Base-by-base conservation (phyloP, 345 rosid species). In the Viola odorata region DNA sequence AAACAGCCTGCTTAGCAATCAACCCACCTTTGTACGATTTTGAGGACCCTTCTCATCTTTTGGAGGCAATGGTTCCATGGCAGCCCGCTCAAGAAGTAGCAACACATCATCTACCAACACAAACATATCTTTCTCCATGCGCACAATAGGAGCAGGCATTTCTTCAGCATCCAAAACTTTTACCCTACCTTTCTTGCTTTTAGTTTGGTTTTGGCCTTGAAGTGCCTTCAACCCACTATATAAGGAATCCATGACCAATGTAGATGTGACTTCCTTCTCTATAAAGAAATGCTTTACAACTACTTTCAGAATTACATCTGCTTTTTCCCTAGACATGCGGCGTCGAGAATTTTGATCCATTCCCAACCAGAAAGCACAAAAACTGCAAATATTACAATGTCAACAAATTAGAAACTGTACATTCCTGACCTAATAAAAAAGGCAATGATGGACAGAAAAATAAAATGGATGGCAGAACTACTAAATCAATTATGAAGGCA, bases 181-280 rank as follows among this genome's bases (percentile, higher is more conserved):
- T 50, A 37, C 54, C 73, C 76, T 85, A 52, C 75, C 89, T 69
- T 82, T 86, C 80, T 74, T 82, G 78, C 76, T 72, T 68, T 78
- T 87, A 65, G 66, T 69, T 75, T 87, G 95, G 48, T 88, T 69
- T 75, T 87, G 95, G 48, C 90, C 84, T 82, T 92, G 96, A 56
- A 92, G 94, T 73, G 98, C 91, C 82, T 85, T 92, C 77, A 84
- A 75, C 61, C 98, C 98, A 70, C 96, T 92, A 72, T 92, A 85
- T 77, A 92, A 82, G 82, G 96, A 87, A 84, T 92, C 98, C 98
- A 92, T 89, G 50, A 89, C 91, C 88, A 92, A 83, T 57, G 98
- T 92, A 63, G 98, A 89, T 50, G 97, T 80, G 56, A 90, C 96
- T 83, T 89, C 95, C 82, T 87, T 87, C 78, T 87, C 91, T 60